Percentiles rank a stretch among this genome's conserved stretches.
Evolutionary conservation across 305 asterid species (phyloP).

Genomic region (Solanum hybrid): DNA sequence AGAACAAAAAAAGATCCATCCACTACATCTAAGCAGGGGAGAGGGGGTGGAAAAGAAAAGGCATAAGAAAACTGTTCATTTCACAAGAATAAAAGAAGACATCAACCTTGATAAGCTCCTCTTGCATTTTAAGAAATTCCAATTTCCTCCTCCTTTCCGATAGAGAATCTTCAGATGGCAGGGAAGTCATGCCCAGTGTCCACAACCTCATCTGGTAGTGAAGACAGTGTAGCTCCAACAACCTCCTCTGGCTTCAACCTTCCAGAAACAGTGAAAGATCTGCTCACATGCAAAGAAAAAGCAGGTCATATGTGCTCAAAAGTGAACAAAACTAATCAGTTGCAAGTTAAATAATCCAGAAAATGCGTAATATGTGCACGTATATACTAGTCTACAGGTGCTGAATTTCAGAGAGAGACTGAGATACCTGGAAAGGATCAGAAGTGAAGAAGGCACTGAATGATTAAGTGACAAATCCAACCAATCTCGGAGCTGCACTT

Average conservation of each 20-base stretch:
- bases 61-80: slow-evolving; percentile 1
- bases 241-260: slow-evolving; percentile 71
- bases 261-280: slow-evolving; percentile 78
- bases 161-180: slow-evolving; percentile 80
- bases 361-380: neutral
- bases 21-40: neutral
- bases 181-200: slow-evolving; percentile 60
- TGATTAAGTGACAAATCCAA: slow-evolving; percentile 78
- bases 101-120: slow-evolving; percentile 77
- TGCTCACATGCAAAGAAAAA: slow-evolving; percentile 14
- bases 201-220: slow-evolving; percentile 87
- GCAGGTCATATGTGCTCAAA: neutral
- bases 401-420: neutral
- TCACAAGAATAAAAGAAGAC: neutral
- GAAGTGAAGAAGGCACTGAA: slow-evolving; percentile 79
- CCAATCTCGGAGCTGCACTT: slow-evolving; percentile 76
- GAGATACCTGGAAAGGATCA: slow-evolving; percentile 70
- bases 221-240: slow-evolving; percentile 68
- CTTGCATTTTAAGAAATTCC: slow-evolving; percentile 84
- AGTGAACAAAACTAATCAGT: neutral
- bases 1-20: neutral
- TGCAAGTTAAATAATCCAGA: neutral
- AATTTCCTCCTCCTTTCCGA: slow-evolving; percentile 81
- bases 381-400: neutral
- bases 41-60: neutral